A percentile compares a stretch with the other conserved stretches of the same genome.
These are phyloP conservation scores for Mycena venus DNA, from an alignment of 768 basidiomycete genomes.

Conservation along the genomic window DNA sequence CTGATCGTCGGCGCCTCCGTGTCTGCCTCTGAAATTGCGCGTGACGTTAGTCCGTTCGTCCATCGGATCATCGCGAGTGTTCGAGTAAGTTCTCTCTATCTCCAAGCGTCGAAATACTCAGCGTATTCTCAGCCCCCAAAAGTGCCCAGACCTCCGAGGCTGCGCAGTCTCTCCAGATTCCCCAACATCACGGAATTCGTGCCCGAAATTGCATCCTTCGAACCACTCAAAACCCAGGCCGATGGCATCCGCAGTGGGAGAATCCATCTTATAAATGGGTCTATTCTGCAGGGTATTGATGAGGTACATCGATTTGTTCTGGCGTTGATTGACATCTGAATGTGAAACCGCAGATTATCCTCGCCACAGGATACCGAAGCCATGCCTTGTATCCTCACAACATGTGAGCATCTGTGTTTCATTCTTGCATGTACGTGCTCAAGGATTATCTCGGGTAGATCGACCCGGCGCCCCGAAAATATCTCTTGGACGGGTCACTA, in stretches of 20 bases:
- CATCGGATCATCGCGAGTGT: conserved; percentile 32
- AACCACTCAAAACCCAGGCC: conserved; percentile 29
- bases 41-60: conserved; percentile 29
- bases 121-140: conserved; percentile 34
- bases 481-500: no score
- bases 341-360: background rate
- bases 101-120: background rate
- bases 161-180: no score
- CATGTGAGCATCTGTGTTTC: background rate
- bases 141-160: background rate
- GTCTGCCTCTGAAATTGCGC: conserved; percentile 35
- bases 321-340: background rate
- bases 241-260: conserved; percentile 38
- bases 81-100: conserved; percentile 19
- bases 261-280: conserved; percentile 45
- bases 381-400: background rate
- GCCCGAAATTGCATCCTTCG: conserved; percentile 35
- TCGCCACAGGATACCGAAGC: conserved; percentile 13
- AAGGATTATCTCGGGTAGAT: conserved; percentile 26
- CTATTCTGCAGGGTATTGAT: conserved; percentile 42
- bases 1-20: conserved; percentile 32
- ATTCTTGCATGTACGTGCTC: background rate
- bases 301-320: conserved; percentile 22
- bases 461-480: conserved; percentile 19
- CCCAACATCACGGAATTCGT: conserved; percentile 46